Percentiles rank a stretch among this genome's conserved stretches.
phyloP scores from a whole-genome alignment of 306 rosid genomes.

The Spatholobus suberectus region DNA sequence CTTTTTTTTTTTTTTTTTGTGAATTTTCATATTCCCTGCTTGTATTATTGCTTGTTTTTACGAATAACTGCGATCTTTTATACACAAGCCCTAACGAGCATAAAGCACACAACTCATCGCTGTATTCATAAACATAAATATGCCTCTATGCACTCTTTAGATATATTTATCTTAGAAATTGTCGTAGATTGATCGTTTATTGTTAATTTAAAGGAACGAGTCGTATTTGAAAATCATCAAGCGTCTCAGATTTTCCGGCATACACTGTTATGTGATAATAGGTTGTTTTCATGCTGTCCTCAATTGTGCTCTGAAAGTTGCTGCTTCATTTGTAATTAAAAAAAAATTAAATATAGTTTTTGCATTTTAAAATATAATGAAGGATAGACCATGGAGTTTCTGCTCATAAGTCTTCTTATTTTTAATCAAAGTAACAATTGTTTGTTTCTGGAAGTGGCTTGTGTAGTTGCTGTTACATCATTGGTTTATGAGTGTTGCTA shows the following conservation, averaged over 20 bases:
- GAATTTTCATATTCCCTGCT: neutral
- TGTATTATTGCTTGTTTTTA: neutral
- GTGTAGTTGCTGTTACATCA: neutral
- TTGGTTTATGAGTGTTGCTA: neutral
- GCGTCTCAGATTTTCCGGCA: neutral
- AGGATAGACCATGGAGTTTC: neutral
- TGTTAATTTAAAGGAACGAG: neutral
- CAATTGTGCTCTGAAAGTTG: neutral
- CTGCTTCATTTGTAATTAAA: neutral
- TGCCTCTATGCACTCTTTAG: neutral
- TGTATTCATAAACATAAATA: neutral
- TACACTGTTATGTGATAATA: neutral
- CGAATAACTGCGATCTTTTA: neutral
- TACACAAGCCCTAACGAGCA: constrained; percentile 45
- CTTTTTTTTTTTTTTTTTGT: neutral
- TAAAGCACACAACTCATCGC: neutral
- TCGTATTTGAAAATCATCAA: constrained; percentile 4
- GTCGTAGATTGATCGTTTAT: neutral
- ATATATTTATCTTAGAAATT: neutral
- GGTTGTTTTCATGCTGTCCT: neutral
- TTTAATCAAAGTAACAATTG: neutral
- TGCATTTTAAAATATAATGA: neutral
- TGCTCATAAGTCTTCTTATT: neutral
- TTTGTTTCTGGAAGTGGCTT: constrained; percentile 13
- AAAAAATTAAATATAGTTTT: neutral